Base-by-base conservation (phyloP, 2,329 filamentous ascomycete genomes). In the Verticillium dahliae region DNA sequence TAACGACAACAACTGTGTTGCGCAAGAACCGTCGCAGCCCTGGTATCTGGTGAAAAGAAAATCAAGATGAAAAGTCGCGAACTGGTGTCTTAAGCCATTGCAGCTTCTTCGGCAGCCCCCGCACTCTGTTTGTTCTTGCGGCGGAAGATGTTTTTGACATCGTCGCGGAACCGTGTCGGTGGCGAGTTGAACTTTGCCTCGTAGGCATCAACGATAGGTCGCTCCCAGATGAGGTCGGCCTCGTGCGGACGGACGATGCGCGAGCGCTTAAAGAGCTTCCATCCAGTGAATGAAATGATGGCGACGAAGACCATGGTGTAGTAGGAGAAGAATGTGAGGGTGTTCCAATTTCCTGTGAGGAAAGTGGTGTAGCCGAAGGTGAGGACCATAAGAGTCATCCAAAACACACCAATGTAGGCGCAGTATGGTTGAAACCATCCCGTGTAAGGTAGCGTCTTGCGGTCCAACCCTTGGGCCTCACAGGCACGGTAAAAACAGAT, bases 251-350 rank as follows among this genome's bases (percentile, higher is more conserved):
- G 73, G 18, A 86, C 75, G 59, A 83, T 75, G 62, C 78, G 79
- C 1, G 87, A 90, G 61, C 76, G 77, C 75, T 86, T 85, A 70
- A 85, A 22, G 1, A 90, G 7, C 74, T 90, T 91, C 85, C 86
- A 91, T 67, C 78, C 77, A 22, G 81, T 59, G 69, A 82, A 89
- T 34, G 85, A 73, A 39, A 84, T 69, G 7, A 81, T 78, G 0
- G 80, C 79, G 31, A 87, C 70, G 14, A 85, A 72, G 63, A 82
- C 75, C 81, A 86, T 85, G 34, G 80, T 81, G 72, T 86, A 86
- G 74, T 83, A 82, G 18, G 77, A 73, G 71, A 82, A 76, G 69
- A 83, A 81, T 39, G 68, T 75, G 3, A 78, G 72, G 18, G 78
- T 74, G 31, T 73, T 71, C 80, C 85, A 88, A 14, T 31, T 55